These are phyloP conservation scores for Penicillium ucsense DNA, from an alignment of 495 filamentous ascomycete species.

Conservation along the genomic window DNA sequence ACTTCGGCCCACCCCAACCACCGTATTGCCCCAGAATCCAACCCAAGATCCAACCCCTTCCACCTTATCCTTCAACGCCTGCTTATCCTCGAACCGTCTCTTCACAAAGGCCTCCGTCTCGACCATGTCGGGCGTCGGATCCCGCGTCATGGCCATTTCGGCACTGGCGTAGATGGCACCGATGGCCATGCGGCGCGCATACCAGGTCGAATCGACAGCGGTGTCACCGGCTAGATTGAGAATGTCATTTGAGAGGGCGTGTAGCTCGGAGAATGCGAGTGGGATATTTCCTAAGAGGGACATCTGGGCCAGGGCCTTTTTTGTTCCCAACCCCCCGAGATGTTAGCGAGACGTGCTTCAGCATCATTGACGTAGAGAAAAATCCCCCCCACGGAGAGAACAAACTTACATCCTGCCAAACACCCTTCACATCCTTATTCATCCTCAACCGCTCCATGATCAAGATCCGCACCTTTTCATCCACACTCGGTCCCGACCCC, in stretches of 20 bases:
- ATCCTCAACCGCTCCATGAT: conserved; percentile 62
- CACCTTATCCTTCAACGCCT: conserved; percentile 46
- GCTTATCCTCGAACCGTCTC: conserved; percentile 61
- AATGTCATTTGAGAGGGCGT: conserved; percentile 77
- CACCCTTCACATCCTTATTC: conserved; percentile 57
- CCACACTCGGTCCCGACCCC: conserved; percentile 22
- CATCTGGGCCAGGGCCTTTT: conserved; percentile 79
- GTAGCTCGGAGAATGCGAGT: conserved; percentile 67
- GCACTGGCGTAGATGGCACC: conserved; percentile 73
- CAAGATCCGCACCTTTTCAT: conserved; percentile 52
- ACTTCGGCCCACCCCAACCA: conserved; percentile 32
- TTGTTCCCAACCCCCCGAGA: too few species aligned
- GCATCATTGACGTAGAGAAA: too few species aligned
- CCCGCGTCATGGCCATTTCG: conserved; percentile 90
- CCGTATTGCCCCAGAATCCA: conserved; percentile 60
- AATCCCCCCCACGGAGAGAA: too few species aligned
- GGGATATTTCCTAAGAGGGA: conserved; percentile 68
- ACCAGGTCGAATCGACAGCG: conserved; percentile 79
- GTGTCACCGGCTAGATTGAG: conserved; percentile 73
- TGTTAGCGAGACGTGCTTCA: too few species aligned
- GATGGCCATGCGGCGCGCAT: conserved; percentile 73
- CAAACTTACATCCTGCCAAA: conserved; percentile 72
- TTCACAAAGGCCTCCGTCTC: conserved; percentile 76
- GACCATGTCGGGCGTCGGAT: conserved; percentile 51
- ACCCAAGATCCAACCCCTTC: conserved; percentile 58